Percentiles rank a stretch among this genome's conserved stretches.
These are phyloP conservation scores for Metschnikowia hibisci DNA, from an alignment of 805 yeast genomes.

Conservation along the genomic window DNA sequence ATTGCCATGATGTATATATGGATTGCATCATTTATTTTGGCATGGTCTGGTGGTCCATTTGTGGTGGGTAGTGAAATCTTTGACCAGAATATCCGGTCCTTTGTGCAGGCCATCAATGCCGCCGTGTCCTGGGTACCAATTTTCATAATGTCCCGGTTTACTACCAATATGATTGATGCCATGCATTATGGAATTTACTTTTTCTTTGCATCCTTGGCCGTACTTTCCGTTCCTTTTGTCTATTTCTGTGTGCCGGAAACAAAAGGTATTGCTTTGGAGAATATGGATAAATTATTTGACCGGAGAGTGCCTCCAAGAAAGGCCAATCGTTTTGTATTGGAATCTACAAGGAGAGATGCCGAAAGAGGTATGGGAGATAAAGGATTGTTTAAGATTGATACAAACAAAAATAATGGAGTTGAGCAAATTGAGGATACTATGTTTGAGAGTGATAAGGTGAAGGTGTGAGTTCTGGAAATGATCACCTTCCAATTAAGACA, in stretches of 20 bases:
- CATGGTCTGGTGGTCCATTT: conserved; percentile 42
- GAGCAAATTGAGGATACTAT: conserved; percentile 19
- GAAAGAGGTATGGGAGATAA: conserved; percentile 14
- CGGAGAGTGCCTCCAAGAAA: conserved; percentile 19
- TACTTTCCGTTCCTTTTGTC: conserved; percentile 34
- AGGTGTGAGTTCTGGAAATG: conserved; percentile 3
- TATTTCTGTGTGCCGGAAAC: conserved; percentile 37
- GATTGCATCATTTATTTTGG: conserved; percentile 38
- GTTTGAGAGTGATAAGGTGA: neutral
- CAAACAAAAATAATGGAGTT: conserved; percentile 18
- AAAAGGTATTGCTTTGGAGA: conserved; percentile 34
- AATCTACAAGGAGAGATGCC: conserved; percentile 16
- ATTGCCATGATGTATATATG: conserved; percentile 40
- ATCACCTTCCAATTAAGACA: neutral
- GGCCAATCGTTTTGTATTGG: conserved; percentile 22
- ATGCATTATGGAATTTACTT: conserved; percentile 38
- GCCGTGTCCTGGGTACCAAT: conserved; percentile 40
- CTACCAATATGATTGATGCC: conserved; percentile 30
- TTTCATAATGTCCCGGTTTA: conserved; percentile 34
- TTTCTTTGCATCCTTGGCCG: conserved; percentile 34
- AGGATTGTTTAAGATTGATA: conserved; percentile 21
- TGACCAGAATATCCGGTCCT: conserved; percentile 38
- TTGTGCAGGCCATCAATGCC: conserved; percentile 39
- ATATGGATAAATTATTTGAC: conserved; percentile 28
- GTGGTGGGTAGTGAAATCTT: conserved; percentile 39